Evolutionary conservation across 352 stramenopile species (phyloP).

Genomic region (Achlya hypogyna): DNA sequence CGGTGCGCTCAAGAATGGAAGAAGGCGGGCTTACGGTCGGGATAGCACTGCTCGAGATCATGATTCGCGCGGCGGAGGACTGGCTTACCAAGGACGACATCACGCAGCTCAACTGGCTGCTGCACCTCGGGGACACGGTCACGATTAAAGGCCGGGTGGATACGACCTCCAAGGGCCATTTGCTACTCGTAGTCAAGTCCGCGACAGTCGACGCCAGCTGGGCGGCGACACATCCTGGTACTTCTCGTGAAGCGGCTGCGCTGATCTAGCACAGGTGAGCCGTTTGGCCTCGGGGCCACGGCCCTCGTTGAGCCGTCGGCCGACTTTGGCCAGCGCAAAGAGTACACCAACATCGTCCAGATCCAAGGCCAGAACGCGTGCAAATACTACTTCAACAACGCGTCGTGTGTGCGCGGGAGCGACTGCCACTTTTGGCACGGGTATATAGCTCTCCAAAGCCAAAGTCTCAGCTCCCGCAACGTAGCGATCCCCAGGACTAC

Average conservation of each 20-base stretch:
- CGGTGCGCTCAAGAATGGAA: not conserved
- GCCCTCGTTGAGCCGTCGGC: slow-evolving; percentile 22
- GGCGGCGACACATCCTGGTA: slow-evolving; percentile 42
- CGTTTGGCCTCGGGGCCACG: slow-evolving; percentile 51
- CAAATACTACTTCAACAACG: slow-evolving; percentile 83
- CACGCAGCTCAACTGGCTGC: slow-evolving; percentile 43
- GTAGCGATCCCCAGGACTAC: slow-evolving; percentile 25
- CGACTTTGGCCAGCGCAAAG: not conserved
- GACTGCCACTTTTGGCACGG: slow-evolving; percentile 60
- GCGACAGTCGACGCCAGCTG: slow-evolving; percentile 35
- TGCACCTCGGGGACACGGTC: slow-evolving; percentile 65
- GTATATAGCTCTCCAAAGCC: slow-evolving; percentile 1
- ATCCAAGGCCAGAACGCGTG: slow-evolving; percentile 31
- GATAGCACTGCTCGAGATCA: slow-evolving; percentile 4
- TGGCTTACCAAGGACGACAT: slow-evolving; percentile 55
- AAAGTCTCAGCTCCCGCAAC: not conserved
- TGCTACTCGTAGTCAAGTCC: slow-evolving; percentile 40
- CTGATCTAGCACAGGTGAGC: slow-evolving; percentile 20
- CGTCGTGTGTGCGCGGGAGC: slow-evolving; percentile 52
- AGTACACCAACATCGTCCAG: slow-evolving; percentile 5
- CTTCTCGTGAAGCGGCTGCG: not conserved
- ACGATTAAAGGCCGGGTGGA: slow-evolving; percentile 53
- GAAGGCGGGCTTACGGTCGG: not conserved
- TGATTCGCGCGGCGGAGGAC: slow-evolving; percentile 25
- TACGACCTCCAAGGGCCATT: slow-evolving; percentile 16